phyloP scores from a whole-genome alignment of 371 early-diverging fungal genomes.

The Rhizomucor pusillus region DNA sequence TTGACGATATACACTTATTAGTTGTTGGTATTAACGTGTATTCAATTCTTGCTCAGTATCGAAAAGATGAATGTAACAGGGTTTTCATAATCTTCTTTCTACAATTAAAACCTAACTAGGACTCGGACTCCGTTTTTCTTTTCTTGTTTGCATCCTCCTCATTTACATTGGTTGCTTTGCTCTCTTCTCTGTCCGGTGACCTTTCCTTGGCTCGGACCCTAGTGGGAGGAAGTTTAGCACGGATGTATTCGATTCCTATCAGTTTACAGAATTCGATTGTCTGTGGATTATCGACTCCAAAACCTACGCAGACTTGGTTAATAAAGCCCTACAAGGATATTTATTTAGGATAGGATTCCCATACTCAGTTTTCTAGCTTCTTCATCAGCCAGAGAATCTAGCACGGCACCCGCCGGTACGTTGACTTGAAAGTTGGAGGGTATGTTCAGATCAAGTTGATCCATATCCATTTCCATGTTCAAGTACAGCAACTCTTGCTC shows the following conservation, averaged over 20 bases:
- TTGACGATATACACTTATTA: too few species aligned
- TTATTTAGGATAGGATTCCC: slow-evolving; percentile 21
- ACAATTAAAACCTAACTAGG: too few species aligned
- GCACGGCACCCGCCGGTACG: slow-evolving; percentile 32
- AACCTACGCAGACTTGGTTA: slow-evolving; percentile 17
- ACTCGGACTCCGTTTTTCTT: too few species aligned
- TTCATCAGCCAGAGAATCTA: slow-evolving; percentile 5
- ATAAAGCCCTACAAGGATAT: background rate
- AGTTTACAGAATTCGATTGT: slow-evolving; percentile 60
- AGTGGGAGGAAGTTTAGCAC: too few species aligned
- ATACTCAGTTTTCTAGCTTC: slow-evolving; percentile 14
- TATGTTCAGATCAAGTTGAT: slow-evolving; percentile 52
- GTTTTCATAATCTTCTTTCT: too few species aligned
- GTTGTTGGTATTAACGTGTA: too few species aligned
- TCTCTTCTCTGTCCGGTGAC: too few species aligned
- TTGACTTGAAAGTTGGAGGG: slow-evolving; percentile 62
- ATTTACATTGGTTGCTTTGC: too few species aligned
- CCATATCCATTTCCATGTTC: slow-evolving; percentile 13
- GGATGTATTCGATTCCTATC: slow-evolving; percentile 44
- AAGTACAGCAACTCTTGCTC: slow-evolving; percentile 26
- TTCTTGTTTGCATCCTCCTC: too few species aligned
- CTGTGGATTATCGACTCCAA: slow-evolving; percentile 65
- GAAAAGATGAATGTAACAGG: too few species aligned
- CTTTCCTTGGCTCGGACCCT: too few species aligned
- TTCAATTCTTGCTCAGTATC: too few species aligned